Conservation (phyloP, 208 protist species). For the Borovskyia barvae region DNA sequence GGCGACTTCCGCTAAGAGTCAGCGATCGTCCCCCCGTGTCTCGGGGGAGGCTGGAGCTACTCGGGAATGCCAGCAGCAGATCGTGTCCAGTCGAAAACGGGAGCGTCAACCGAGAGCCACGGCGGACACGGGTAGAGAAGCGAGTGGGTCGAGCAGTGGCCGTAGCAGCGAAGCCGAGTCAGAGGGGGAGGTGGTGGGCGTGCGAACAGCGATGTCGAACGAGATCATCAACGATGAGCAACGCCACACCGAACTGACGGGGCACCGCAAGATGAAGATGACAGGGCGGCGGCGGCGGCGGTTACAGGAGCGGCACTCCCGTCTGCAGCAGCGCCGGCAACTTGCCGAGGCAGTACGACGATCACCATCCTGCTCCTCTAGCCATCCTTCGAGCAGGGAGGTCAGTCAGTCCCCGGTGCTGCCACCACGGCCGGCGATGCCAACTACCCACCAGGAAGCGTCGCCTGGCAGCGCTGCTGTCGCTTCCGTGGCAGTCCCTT, state of each 20-base stretch:
- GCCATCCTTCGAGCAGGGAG: background rate
- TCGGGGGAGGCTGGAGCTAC: too few species aligned
- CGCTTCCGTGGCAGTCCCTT: too few species aligned
- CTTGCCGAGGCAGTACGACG: background rate
- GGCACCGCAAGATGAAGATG: constrained; percentile 20
- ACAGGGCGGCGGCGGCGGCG: constrained; percentile 16
- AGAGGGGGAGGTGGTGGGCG: background rate
- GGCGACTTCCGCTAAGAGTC: too few species aligned
- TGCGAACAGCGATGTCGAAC: background rate
- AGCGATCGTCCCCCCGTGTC: too few species aligned
- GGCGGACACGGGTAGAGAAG: too few species aligned
- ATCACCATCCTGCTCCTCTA: background rate
- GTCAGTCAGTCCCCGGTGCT: constrained; percentile 9
- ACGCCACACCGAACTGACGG: background rate
- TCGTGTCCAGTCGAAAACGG: too few species aligned
- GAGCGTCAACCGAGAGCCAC: too few species aligned
- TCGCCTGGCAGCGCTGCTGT: too few species aligned
- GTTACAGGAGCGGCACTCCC: constrained; percentile 7
- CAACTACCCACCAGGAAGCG: too few species aligned
- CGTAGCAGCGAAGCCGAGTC: too few species aligned
- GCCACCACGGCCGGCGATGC: too few species aligned
- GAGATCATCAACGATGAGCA: background rate
- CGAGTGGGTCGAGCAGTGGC: background rate
- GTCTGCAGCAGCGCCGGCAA: background rate
- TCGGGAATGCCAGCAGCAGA: too few species aligned